These are phyloP conservation scores for Rhizopogon rudus DNA, from an alignment of 768 basidiomycete genomes.

Conservation along the genomic window DNA sequence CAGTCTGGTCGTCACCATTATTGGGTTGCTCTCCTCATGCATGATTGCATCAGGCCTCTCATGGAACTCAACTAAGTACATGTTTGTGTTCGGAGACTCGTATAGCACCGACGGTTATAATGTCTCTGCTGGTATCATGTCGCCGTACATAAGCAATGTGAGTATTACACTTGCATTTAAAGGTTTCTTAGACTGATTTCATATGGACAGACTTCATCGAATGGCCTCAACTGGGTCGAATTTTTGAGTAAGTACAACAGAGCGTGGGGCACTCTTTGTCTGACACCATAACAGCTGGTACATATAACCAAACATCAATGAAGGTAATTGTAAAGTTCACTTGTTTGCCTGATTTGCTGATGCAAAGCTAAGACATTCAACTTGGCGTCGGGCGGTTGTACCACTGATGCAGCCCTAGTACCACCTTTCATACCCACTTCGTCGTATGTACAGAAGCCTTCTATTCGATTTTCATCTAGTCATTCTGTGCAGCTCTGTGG, in stretches of 20 bases:
- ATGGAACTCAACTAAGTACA: conserved; percentile 49
- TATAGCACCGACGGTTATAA: conserved; percentile 60
- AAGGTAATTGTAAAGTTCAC: conserved; percentile 28
- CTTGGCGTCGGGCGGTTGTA: conserved; percentile 64
- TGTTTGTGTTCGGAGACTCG: conserved; percentile 62
- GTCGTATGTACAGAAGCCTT: conserved; percentile 34
- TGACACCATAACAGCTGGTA: conserved; percentile 30
- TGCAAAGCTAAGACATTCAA: conserved; percentile 46
- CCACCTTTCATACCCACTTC: conserved; percentile 47
- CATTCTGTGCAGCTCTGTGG: conserved; percentile 14
- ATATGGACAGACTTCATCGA: conserved; percentile 44
- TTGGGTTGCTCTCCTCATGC: conserved; percentile 4
- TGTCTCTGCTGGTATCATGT: conserved; percentile 49
- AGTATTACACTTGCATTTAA: conserved; percentile 11
- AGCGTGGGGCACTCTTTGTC: not conserved
- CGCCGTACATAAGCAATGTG: conserved; percentile 47
- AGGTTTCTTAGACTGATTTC: conserved; percentile 2
- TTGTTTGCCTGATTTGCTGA: not conserved
- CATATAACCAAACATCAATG: conserved; percentile 52
- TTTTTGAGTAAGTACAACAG: too few relatives aligned
- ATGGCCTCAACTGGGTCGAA: conserved; percentile 11
- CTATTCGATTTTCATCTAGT: not conserved
- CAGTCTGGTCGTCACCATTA: not conserved
- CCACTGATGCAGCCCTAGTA: conserved; percentile 56
- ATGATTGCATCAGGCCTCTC: conserved; percentile 23